Base-by-base conservation (phyloP, 768 basidiomycete species). In the Rhizopogon vinicolor region DNA sequence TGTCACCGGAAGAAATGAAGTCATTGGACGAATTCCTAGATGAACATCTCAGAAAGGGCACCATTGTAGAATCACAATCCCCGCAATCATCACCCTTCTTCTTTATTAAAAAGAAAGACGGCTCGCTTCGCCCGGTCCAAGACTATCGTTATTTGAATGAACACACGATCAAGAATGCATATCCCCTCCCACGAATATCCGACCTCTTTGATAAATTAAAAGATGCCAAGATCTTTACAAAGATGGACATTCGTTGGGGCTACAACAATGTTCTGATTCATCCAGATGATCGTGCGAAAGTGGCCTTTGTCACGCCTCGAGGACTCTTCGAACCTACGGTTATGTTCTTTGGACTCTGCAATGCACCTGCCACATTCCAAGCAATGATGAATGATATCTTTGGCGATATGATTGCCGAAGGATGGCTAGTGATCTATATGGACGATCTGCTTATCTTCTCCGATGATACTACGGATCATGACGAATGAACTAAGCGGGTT, bases 181-280 rank as follows among this genome's bases (percentile, higher is more conserved):
- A 60, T 29, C 59, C 60, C 1, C 42, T 60, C 1, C 61, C 62
- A 4, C 54, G 62, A 1, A 58, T 62, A 29, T 25, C 51, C 6
- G 35, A 62, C 9, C 49, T 63, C 37, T 19, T 62, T 42, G 43
- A 63, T 40, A 48, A 55, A 14, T 49, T 63, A 2, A 33, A 37
- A 31, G 10, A 35, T 18, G 58, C 62, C 41, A 52, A 55, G 31
- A 13, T 33, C 51, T 66, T 65, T 57, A 67, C 62, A 41, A 68
- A 64, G 45, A 25, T 68, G 46, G 66, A 71, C 52, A 58, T 71
- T 12, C 54, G 60, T 2, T 59, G 58, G 14, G 71, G 61, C 3
- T 72, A 66, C 55, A 61, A 72, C 55, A 59, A 61, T 7, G 49
- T 68, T 7, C 33, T 60, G 7, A 64, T 69, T 8, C 31, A 31